Conservation (phyloP, 768 basidiomycete genomes). For the Hericium erinaceus region DNA sequence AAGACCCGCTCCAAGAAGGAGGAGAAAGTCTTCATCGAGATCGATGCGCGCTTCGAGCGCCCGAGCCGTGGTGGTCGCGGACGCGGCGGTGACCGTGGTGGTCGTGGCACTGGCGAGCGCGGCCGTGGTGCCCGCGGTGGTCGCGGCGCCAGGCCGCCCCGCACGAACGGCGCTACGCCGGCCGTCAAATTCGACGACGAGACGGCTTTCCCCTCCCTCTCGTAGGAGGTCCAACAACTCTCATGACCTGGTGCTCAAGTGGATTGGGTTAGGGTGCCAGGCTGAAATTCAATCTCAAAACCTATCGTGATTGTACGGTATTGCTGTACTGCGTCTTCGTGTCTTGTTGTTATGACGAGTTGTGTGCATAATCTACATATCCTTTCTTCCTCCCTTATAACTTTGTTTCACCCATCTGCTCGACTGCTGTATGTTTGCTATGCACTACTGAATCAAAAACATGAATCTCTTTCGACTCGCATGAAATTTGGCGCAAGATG, state of each 20-base stretch:
- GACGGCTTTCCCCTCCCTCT: slow-evolving; percentile 83
- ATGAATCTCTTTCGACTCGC: too few relatives aligned
- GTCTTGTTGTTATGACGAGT: slow-evolving; percentile 2
- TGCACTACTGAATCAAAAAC: too few relatives aligned
- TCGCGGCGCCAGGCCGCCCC: slow-evolving; percentile 32
- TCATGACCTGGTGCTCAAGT: background rate
- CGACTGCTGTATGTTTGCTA: too few relatives aligned
- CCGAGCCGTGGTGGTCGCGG: slow-evolving; percentile 61
- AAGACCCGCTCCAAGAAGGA: slow-evolving; percentile 74
- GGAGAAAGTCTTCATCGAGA: slow-evolving; percentile 87
- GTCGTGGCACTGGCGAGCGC: slow-evolving; percentile 32
- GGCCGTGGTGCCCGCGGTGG: slow-evolving; percentile 35
- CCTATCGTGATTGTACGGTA: slow-evolving; percentile 14
- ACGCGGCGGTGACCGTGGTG: slow-evolving; percentile 37
- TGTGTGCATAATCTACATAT: slow-evolving; percentile 14
- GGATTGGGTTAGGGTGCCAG: background rate
- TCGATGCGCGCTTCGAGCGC: slow-evolving; percentile 83
- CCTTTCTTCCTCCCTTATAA: background rate
- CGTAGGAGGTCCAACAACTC: slow-evolving; percentile 24
- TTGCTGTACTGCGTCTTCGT: slow-evolving; percentile 11
- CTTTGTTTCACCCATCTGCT: background rate
- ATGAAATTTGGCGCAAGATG: too few relatives aligned
- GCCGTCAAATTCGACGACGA: slow-evolving; percentile 72
- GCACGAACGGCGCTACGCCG: slow-evolving; percentile 27
- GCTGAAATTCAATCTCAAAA: slow-evolving; percentile 3